Percentiles rank a stretch among this genome's conserved stretches.
These are phyloP conservation scores for Neurospora sp. DNA, from an alignment of 495 filamentous ascomycete species.

Conservation along the genomic window DNA sequence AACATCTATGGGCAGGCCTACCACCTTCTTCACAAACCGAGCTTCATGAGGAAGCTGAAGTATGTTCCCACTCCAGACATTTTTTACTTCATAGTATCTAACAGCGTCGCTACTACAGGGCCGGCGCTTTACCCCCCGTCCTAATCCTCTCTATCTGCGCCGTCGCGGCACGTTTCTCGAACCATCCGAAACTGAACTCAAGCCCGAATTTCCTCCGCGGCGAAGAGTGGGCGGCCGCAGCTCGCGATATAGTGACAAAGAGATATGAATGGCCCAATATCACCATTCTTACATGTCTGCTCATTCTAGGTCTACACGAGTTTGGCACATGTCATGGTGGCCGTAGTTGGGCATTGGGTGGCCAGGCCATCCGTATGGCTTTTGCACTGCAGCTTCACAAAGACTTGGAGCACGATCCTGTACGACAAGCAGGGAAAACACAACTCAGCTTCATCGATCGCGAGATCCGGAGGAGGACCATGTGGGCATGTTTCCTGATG, in stretches of 20 bases:
- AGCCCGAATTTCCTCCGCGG: conserved; percentile 84
- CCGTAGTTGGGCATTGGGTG: conserved; percentile 88
- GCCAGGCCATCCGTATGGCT: conserved; percentile 92
- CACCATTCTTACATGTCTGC: conserved; percentile 78
- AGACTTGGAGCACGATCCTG: conserved; percentile 81
- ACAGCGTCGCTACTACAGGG: conserved; percentile 24
- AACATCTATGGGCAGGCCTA: conserved; percentile 94
- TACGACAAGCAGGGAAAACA: conserved; percentile 52
- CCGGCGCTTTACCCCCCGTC: conserved; percentile 62
- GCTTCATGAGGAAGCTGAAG: conserved; percentile 80
- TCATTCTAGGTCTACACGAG: conserved; percentile 85
- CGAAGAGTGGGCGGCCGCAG: conserved; percentile 78
- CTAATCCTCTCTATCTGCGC: conserved; percentile 87
- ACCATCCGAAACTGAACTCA: conserved; percentile 73
- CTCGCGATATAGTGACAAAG: conserved; percentile 71
- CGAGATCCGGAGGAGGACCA: conserved; percentile 83
- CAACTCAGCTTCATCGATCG: conserved; percentile 83
- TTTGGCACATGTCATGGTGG: conserved; percentile 97
- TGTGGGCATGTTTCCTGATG: conserved; percentile 98
- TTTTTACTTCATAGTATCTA: conserved; percentile 6
- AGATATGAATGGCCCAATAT: conserved; percentile 94
- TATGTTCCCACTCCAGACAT: conserved; percentile 23
- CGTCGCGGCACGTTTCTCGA: conserved; percentile 89
- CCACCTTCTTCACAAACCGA: conserved; percentile 91
- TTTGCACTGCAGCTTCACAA: conserved; percentile 90